Conservation (phyloP, 148 eudicot species). For the Heliamphora exappendiculata region DNA sequence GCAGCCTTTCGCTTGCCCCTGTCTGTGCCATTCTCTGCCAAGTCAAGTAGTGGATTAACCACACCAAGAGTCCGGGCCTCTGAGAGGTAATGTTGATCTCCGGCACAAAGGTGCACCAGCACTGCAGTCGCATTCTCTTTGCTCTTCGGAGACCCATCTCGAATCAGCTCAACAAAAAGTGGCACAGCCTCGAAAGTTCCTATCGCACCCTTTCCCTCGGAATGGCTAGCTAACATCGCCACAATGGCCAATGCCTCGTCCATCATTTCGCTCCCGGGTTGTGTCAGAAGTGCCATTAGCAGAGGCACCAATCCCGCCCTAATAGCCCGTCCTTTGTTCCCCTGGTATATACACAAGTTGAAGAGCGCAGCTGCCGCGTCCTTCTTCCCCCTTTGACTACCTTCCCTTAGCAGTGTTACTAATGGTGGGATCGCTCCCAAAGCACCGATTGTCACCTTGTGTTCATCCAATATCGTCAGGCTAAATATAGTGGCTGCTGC, state of each 20-base stretch:
- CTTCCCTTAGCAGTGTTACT: constrained; percentile 13
- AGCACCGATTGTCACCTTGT: constrained; percentile 10
- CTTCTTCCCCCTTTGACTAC: constrained; percentile 14
- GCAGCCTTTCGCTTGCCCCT: constrained; percentile 13
- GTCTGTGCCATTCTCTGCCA: constrained; percentile 11
- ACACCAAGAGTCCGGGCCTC: constrained; percentile 5
- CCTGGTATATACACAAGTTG: constrained; percentile 15
- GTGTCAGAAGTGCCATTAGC: constrained; percentile 5
- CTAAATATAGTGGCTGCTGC: constrained; percentile 16
- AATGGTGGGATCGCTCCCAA: constrained; percentile 8
- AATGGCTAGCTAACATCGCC: constrained; percentile 14
- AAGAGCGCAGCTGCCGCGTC: constrained; percentile 11
- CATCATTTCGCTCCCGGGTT: constrained; percentile 10
- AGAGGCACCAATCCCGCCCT: constrained; percentile 13
- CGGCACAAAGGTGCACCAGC: constrained; percentile 8
- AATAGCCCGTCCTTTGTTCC: constrained; percentile 11
- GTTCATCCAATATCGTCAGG: constrained; percentile 9
- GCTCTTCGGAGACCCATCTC: constrained; percentile 6
- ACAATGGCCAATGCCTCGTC: constrained; percentile 14
- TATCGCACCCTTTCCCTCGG: constrained; percentile 7
- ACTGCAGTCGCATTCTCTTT: constrained; percentile 15
- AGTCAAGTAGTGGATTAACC: constrained; percentile 2
- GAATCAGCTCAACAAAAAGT: constrained; percentile 7
- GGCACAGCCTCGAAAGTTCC: constrained; percentile 1
- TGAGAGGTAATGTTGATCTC: background rate